Base-by-base conservation (phyloP, 352 stramenopile genomes). In the Phytophthora idaei region DNA sequence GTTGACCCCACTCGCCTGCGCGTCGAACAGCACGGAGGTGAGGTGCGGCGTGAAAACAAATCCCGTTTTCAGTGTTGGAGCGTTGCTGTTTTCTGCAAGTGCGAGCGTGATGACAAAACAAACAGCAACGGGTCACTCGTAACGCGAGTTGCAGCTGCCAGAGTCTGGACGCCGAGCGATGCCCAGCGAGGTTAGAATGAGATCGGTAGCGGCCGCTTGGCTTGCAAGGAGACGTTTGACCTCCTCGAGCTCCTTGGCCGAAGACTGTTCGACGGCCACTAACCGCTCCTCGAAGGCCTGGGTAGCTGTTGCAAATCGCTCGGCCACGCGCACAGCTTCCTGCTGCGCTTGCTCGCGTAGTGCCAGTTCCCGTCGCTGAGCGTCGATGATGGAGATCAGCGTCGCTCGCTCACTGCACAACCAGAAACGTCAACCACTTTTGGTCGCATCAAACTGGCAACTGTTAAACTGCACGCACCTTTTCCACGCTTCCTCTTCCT, bases 241-340 rank as follows among this genome's bases (percentile, higher is more conserved):
- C 45, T 80, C 69, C 29, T 68, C 68, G 17, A 87, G 67, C 39
- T 89, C 78, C 6, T 72, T 76, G 17, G 63, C 57, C 9, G 73
- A 74, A 39, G 64, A 74, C 42, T 72, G 67, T 50, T 91, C 83
- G 11, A 91, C 72, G 1, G 45, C 61, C 17, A 87, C 63, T 4
- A 92, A 57, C 29, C 85, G 70, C 52, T 88, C 75, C 57, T 89
- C 80, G 47, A 93, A 91, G 1, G 68, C 56, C 41, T 89, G 67
- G 4, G 87, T 78, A 12, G 85, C 76, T 0, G 57, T 54, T 14
- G 82, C 73, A 64, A 91, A 93, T 37, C 64, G 79, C 50, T 89
- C 78, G 1, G 84, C 84, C 15, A 89, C 71, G 0, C 74, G 74
- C 12, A 76, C 57, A 4, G 84, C 84, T 12, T 90, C 79, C 28